phyloP scores from a whole-genome alignment of 2,329 filamentous ascomycete species.

The Aspergillus carbonarius region DNA sequence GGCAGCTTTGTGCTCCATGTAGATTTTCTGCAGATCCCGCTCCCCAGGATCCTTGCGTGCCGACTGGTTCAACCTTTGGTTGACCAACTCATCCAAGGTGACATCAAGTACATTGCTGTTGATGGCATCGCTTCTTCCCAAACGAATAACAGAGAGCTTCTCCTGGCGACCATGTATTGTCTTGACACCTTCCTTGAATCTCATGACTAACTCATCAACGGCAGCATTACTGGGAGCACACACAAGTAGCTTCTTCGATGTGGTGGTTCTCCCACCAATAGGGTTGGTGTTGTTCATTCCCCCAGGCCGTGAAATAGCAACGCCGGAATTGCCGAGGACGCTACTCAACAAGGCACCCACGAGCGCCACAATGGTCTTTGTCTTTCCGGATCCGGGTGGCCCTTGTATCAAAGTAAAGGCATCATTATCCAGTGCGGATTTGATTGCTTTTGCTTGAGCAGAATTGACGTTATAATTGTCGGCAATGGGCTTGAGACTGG shows the following conservation, averaged over 20 bases:
- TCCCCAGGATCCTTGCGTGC: slow-evolving; percentile 47
- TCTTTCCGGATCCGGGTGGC: slow-evolving; percentile 95
- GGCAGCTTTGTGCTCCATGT: slow-evolving; percentile 62
- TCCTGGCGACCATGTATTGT: slow-evolving; percentile 70
- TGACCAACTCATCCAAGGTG: slow-evolving; percentile 88
- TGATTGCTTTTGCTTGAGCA: slow-evolving; percentile 86
- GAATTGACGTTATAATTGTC: slow-evolving; percentile 79
- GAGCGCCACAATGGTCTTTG: slow-evolving; percentile 96
- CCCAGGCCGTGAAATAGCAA: slow-evolving; percentile 48
- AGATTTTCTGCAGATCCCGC: slow-evolving; percentile 64
- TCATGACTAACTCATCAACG: slow-evolving; percentile 91
- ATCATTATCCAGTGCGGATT: slow-evolving; percentile 91
- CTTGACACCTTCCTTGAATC: slow-evolving; percentile 83
- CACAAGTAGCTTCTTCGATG: slow-evolving; percentile 81
- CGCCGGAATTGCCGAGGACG: slow-evolving; percentile 50
- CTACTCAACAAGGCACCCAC: slow-evolving; percentile 80
- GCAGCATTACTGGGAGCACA: slow-evolving; percentile 99
- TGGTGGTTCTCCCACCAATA: slow-evolving; percentile 33
- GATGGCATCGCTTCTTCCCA: slow-evolving; percentile 89
- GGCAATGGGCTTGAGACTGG: slow-evolving; percentile 67
- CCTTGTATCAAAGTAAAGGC: slow-evolving; percentile 96
- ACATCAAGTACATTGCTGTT: slow-evolving; percentile 87
- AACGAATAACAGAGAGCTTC: slow-evolving; percentile 81
- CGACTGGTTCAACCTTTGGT: slow-evolving; percentile 60
- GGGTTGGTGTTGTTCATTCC: slow-evolving; percentile 37